These are phyloP conservation scores for Hypoxylon rickii DNA, from an alignment of 495 filamentous ascomycete genomes.

Conservation along the genomic window DNA sequence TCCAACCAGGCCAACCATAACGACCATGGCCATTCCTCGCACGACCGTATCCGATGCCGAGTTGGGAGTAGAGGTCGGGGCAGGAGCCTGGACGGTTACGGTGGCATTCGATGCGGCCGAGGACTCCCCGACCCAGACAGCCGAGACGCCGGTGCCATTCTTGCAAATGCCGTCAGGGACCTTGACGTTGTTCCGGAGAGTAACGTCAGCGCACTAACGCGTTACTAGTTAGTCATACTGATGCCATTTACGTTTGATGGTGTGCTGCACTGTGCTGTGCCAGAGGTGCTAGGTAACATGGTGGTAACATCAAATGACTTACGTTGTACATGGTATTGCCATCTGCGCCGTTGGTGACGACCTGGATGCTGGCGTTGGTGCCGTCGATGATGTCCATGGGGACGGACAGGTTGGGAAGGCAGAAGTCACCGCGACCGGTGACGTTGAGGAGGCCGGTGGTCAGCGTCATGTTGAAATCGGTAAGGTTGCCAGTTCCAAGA, in stretches of 20 bases:
- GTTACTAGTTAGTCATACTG: constrained; percentile 8
- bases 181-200: constrained; percentile 53
- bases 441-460: constrained; percentile 57
- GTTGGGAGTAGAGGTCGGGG: constrained; percentile 3
- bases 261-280: not conserved
- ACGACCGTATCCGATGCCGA: constrained; percentile 5
- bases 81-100: not conserved
- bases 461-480: constrained; percentile 65
- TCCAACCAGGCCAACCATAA: constrained; percentile 59
- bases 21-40: constrained; percentile 46
- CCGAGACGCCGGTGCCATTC: constrained; percentile 49
- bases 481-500: constrained; percentile 53
- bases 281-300: no score
- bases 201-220: constrained; percentile 65
- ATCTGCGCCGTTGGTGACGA: constrained; percentile 55
- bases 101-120: constrained; percentile 1
- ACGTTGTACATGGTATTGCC: constrained; percentile 66
- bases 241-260: constrained; percentile 12
- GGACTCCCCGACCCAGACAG: constrained; percentile 25
- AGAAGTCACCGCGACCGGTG: constrained; percentile 65
- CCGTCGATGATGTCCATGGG: constrained; percentile 57
- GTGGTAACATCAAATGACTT: constrained; percentile 36
- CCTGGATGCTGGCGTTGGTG: constrained; percentile 56
- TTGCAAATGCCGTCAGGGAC: constrained; percentile 50
- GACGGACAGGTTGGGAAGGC: constrained; percentile 54